Base-by-base conservation (phyloP, 306 rosid species). In the Begonia masoniana region DNA sequence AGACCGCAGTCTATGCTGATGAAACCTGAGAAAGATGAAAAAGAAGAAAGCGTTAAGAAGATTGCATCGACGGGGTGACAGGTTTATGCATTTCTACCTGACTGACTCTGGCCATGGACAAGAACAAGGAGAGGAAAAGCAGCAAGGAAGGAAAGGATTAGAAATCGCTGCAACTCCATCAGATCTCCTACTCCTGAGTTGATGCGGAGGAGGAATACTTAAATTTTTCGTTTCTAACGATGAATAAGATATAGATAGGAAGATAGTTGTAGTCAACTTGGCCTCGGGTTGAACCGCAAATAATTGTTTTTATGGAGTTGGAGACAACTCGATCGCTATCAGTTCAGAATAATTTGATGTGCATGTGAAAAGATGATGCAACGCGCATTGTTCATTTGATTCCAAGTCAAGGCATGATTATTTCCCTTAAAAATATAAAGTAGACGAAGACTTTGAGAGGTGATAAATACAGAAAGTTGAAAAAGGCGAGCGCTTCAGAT, bases 1-100 rank as follows among this genome's bases (percentile, higher is more conserved):
- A 59, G 35, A 13, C 85, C 85, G 42, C 89, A 82, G 53, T 70
- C 82, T 62, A 82, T 42, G 59, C 76, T 78, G 2, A 78, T 70
- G 78, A 82, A 82, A 39, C 71, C 89, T 82, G 71, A 41, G 45
- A 41, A 2, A 54, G 7, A 9, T 4, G 10, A 47, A 12, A 9
- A 58, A 17, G 5, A 50, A 50, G 9, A 14, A 50, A 16, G 3
- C 17, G 24, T 21, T 31, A 31, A 10, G 14, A 49, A 49, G 52
- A 49, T 14, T 49, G 10, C 19, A 13, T 6, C 19, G 15, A 12
- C 3, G 3, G 8, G 10, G 8, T 6, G 7, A 49, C 15, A 31
- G 9, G 4, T 0, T 2, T 2, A 13, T 17, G 36, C 47, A 2
- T 56, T 56, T 10, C 4, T 62, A 71, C 83, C 83, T 66, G 77